Conservation (phyloP, 768 basidiomycete genomes). For the Lactarius akahatsu region DNA sequence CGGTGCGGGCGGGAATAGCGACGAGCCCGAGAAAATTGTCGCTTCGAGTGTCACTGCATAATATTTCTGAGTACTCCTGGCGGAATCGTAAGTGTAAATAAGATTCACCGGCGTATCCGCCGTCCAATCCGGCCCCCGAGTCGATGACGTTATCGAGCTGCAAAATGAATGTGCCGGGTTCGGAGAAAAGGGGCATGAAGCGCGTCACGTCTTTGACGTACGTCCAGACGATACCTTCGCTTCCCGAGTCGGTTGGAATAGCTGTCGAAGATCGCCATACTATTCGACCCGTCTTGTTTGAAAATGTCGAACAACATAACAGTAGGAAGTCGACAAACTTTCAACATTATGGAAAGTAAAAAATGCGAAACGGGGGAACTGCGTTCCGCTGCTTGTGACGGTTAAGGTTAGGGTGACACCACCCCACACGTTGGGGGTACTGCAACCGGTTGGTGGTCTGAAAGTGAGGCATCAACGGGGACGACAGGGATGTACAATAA, state of each 20-base stretch:
- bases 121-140: too few species aligned
- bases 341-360: conserved; percentile 29
- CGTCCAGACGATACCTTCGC: conserved; percentile 76
- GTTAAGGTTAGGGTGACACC: conserved; percentile 76
- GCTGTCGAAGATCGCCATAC: conserved; percentile 83
- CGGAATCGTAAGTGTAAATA: too few species aligned
- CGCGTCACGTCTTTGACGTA: conserved; percentile 73
- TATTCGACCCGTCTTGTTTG: conserved; percentile 31
- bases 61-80: too few species aligned
- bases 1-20: conserved; percentile 56
- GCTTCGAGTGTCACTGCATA: conserved; percentile 60
- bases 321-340: too few species aligned
- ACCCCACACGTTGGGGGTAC: conserved; percentile 67
- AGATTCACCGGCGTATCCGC: too few species aligned
- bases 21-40: conserved; percentile 64
- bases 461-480: not conserved
- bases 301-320: not conserved
- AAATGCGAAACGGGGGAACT: conserved; percentile 72
- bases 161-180: too few species aligned
- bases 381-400: conserved; percentile 73
- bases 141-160: too few species aligned
- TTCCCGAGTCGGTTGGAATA: conserved; percentile 46
- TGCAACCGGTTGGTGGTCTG: conserved; percentile 74
- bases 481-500: not conserved
- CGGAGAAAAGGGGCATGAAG: too few species aligned